Evolutionary conservation across 495 filamentous ascomycete genomes (phyloP).

Genomic region (Neurospora sublineolata): DNA sequence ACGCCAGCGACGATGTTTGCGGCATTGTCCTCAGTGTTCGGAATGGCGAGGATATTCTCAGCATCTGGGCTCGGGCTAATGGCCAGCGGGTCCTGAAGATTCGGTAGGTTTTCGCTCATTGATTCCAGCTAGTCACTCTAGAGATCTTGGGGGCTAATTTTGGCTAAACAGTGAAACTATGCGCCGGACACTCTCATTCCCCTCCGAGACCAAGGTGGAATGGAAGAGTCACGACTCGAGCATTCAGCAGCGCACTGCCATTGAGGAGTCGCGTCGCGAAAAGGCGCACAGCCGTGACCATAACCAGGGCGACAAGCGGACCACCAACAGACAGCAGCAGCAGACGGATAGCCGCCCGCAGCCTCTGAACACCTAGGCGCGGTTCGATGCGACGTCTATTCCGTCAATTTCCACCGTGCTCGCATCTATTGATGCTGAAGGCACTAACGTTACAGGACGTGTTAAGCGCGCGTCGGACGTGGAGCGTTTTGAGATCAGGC

Average conservation of each 20-base stretch:
- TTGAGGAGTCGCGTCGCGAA: constrained; percentile 73
- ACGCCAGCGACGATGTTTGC: constrained; percentile 89
- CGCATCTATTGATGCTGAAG: not conserved
- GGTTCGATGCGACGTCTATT: not conserved
- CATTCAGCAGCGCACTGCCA: constrained; percentile 68
- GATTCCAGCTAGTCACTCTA: not conserved
- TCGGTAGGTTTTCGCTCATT: constrained; percentile 45
- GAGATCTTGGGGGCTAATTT: constrained; percentile 1
- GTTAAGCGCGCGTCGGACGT: not conserved
- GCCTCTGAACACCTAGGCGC: not conserved
- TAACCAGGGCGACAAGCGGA: constrained; percentile 33
- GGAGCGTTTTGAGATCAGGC: not conserved
- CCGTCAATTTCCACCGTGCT: not conserved
- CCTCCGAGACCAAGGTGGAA: constrained; percentile 76
- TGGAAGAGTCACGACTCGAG: constrained; percentile 87
- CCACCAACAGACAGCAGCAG: constrained; percentile 17
- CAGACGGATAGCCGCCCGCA: constrained; percentile 9
- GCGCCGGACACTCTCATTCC: constrained; percentile 75
- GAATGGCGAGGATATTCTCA: constrained; percentile 92
- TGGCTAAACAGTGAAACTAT: constrained; percentile 63
- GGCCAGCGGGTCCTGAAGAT: constrained; percentile 94
- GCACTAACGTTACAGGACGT: not conserved
- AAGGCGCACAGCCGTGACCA: constrained; percentile 44
- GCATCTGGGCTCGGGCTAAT: constrained; percentile 90
- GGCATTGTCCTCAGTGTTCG: constrained; percentile 88